Evolutionary conservation across 257 asterid species (phyloP), one percentile per base, ranked within the genome.

Genomic region (Henckelia pumila): DNA sequence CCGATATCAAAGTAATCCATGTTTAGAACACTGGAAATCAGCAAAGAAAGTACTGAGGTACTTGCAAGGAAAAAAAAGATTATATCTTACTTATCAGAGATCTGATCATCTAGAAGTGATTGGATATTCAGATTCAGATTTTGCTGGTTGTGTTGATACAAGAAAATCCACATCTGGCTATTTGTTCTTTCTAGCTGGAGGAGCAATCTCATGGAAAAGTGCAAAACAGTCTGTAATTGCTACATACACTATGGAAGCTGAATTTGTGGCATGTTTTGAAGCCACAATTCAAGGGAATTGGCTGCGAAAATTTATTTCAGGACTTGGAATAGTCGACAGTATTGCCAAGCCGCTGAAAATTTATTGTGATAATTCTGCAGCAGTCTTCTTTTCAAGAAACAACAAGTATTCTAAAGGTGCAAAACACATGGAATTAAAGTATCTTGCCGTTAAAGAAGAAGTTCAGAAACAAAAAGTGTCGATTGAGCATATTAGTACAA

Each of bases 161-260:
- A 32, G 9, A 32, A 32, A 32, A 9, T 32, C 9, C 8, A 32
- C 35, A 32, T 32, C 9, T 32, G 35, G 35, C 35, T 32, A 32
- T 7, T 32, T 32, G 35, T 32, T 32, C 1, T 9, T 32, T 7
- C 35, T 66, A 53, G 71, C 52, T 50, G n/a, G 60, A 53, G 25
- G 47, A 8, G 62, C 25, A 24, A 66, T 66, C 19, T 66, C 62
- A 50, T 66, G 71, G 25, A 66, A 66, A 17, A 66, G 71, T 66
- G 62, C 11, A 11, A 66, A 66, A 19, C 28, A 66, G 11, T 50
- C 52, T 7, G 30, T 26, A 23, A 53, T 66, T 52, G 62, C 28
- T 29, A 35, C 50, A 11, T 52, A 62, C 61, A 66, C 52, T 50
- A 53, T 66, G 71, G 30, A 52, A 66, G 71, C 30, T 13, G 62